Percentiles rank a stretch among this genome's conserved stretches.
phyloP scores from a whole-genome alignment of 2,329 filamentous ascomycete genomes.

The Diaporthe sp. region DNA sequence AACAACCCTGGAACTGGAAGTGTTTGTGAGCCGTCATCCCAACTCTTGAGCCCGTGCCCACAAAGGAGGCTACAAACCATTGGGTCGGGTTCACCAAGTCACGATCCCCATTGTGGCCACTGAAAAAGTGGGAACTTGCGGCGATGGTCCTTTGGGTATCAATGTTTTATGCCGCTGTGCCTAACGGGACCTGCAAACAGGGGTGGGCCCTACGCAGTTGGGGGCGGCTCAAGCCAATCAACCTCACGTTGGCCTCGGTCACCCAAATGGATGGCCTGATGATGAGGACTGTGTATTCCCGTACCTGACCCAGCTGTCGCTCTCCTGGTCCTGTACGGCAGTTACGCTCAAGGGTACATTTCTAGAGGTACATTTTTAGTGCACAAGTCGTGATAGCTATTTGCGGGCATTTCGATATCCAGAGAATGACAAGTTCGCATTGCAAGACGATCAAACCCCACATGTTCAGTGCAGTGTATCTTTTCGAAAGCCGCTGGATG shows the following conservation, averaged over 20 bases:
- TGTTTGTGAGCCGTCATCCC: conserved; percentile 29
- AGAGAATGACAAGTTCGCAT: neutral
- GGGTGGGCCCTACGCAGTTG: conserved; percentile 17
- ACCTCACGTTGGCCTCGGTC: conserved; percentile 27
- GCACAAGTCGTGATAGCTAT: neutral
- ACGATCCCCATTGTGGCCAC: conserved; percentile 23
- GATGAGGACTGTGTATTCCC: conserved; percentile 9
- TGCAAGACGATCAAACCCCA: neutral
- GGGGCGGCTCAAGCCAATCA: conserved; percentile 30
- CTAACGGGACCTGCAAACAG: conserved; percentile 34
- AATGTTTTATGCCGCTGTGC: conserved; percentile 32
- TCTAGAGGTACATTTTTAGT: neutral
- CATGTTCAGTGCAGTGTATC: neutral
- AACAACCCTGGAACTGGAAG: conserved; percentile 20
- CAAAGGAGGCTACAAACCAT: conserved; percentile 22
- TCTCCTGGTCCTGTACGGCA: conserved; percentile 1
- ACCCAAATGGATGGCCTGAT: conserved; percentile 29
- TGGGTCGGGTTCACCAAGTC: conserved; percentile 22
- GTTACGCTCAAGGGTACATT: conserved; percentile 5
- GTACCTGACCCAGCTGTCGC: conserved; percentile 12
- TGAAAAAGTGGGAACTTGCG: conserved; percentile 29
- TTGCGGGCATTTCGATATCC: neutral
- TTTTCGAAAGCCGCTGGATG: neutral
- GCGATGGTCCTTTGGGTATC: conserved; percentile 30
- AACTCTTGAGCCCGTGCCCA: conserved; percentile 16